These are phyloP conservation scores for Mucor racemosus DNA, from an alignment of 371 early-diverging fungal species.

Conservation along the genomic window DNA sequence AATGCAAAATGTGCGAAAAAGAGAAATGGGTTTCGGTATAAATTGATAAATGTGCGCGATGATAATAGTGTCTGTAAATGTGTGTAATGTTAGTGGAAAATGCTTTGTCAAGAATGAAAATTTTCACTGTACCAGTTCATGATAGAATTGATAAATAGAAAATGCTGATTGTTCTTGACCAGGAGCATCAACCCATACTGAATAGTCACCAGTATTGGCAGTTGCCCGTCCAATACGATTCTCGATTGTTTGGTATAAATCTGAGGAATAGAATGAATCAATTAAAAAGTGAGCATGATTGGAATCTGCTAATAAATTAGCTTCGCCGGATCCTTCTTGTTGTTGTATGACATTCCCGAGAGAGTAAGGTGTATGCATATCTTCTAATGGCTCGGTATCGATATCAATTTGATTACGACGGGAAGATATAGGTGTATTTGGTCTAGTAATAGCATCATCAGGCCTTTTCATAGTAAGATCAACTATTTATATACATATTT, in stretches of 20 bases:
- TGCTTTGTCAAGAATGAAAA: slow-evolving; percentile 7
- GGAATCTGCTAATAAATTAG: slow-evolving; percentile 38
- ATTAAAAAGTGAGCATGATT: slow-evolving; percentile 46
- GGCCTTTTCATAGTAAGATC: slow-evolving; percentile 55
- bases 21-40: slow-evolving; percentile 51
- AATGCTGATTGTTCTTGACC: slow-evolving; percentile 81
- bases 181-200: slow-evolving; percentile 35
- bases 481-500: slow-evolving; percentile 23
- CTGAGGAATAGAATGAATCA: slow-evolving; percentile 40
- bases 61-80: slow-evolving; percentile 41
- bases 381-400: slow-evolving; percentile 11
- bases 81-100: slow-evolving; percentile 3
- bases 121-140: slow-evolving; percentile 51
- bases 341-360: neutral
- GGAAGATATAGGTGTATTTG: slow-evolving; percentile 16
- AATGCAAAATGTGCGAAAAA: slow-evolving; percentile 49
- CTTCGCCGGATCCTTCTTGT: slow-evolving; percentile 26
- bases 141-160: slow-evolving; percentile 46
- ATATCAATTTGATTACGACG: neutral
- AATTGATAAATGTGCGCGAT: slow-evolving; percentile 53
- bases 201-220: slow-evolving; percentile 8
- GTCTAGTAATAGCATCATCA: slow-evolving; percentile 9
- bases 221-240: slow-evolving; percentile 23
- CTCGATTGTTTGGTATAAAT: slow-evolving; percentile 19
- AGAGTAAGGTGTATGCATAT: slow-evolving; percentile 14